Evolutionary conservation across 352 stramenopile species (phyloP).

Genomic region (Globisporangium acanthophoron): DNA sequence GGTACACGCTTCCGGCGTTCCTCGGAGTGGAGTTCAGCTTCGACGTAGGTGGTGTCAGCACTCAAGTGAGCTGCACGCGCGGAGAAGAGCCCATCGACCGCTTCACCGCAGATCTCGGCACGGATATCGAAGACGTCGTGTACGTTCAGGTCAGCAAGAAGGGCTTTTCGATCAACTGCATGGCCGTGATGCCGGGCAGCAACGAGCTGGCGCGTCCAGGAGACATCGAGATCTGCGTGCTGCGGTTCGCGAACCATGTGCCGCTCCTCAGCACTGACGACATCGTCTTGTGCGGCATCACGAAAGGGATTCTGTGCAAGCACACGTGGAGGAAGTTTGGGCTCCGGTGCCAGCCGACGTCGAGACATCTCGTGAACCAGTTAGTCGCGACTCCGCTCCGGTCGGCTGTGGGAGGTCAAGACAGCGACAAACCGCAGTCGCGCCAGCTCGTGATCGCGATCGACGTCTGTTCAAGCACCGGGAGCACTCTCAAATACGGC

Average conservation of each 20-base stretch:
- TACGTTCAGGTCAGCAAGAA: constrained; percentile 34
- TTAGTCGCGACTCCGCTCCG: constrained; percentile 30
- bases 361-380: constrained; percentile 44
- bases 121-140: constrained; percentile 29
- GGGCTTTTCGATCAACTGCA: constrained; percentile 34
- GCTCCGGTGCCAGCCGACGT: constrained; percentile 27
- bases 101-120: constrained; percentile 43
- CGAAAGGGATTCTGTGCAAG: constrained; percentile 26
- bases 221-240: constrained; percentile 50
- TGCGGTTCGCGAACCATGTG: constrained; percentile 73
- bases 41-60: constrained; percentile 30
- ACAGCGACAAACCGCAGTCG: constrained; percentile 1
- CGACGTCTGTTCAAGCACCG: constrained; percentile 31
- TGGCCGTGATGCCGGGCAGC: constrained; percentile 32
- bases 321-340: constrained; percentile 58
- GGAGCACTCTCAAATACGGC: constrained; percentile 34
- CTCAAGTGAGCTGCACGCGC: constrained; percentile 30
- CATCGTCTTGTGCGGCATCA: constrained; percentile 50
- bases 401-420: constrained; percentile 1
- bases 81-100: constrained; percentile 48
- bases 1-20: constrained; percentile 47
- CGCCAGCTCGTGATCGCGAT: constrained; percentile 41
- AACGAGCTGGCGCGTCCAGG: constrained; percentile 7
- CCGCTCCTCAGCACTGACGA: constrained; percentile 59
- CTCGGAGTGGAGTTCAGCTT: constrained; percentile 59